Evolutionary conservation across 352 stramenopile genomes (phyloP).

Genomic region (Globisporangium heterothallicum): DNA sequence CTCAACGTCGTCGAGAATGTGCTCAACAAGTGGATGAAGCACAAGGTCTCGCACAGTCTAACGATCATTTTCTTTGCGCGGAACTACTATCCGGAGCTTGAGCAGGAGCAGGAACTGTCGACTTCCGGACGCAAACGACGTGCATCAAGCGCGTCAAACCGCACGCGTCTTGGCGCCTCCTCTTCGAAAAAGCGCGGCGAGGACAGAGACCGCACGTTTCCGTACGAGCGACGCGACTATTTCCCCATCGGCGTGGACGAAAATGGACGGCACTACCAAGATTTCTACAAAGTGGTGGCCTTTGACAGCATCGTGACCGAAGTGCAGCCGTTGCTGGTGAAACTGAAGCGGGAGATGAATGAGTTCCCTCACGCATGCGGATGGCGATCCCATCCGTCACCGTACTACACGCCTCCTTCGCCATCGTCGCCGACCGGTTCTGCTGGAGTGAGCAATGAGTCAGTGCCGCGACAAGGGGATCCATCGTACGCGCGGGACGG

Average conservation of each 20-base stretch:
- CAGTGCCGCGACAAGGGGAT: constrained; percentile 29
- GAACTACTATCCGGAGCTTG: constrained; percentile 83
- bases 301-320: constrained; percentile 72
- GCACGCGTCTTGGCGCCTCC: background rate
- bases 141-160: constrained; percentile 9
- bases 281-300: constrained; percentile 83
- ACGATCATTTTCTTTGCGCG: constrained; percentile 91
- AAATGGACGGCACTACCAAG: constrained; percentile 72
- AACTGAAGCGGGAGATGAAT: constrained; percentile 78
- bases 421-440: constrained; percentile 9
- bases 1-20: constrained; percentile 76
- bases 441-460: background rate
- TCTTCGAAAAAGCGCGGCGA: constrained; percentile 19
- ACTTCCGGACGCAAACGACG: constrained; percentile 6
- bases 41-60: constrained; percentile 89
- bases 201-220: constrained; percentile 49
- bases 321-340: constrained; percentile 56
- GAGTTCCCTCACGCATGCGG: constrained; percentile 62
- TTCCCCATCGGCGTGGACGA: constrained; percentile 73
- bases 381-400: constrained; percentile 40
- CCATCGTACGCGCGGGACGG: constrained; percentile 76
- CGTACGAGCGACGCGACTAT: constrained; percentile 53
- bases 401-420: constrained; percentile 24
- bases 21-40: constrained; percentile 87
- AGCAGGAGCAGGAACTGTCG: constrained; percentile 32